Evolutionary conservation across 202 grass and related monocot species (phyloP).

Genomic region (Musa balbisiana): DNA sequence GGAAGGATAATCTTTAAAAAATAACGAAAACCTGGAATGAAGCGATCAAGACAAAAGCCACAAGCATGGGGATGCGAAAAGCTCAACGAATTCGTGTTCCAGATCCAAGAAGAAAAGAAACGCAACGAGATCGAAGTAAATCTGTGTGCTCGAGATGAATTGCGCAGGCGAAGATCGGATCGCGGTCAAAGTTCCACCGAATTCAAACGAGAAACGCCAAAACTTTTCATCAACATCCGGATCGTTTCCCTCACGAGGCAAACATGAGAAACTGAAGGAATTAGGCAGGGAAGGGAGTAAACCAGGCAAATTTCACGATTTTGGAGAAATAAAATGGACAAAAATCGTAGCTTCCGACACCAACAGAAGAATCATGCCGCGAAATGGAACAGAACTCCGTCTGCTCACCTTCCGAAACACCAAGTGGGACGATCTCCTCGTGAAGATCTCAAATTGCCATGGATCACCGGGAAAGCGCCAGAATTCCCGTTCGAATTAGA

Average conservation of each 20-base stretch:
- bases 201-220: background rate
- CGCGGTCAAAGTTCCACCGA: background rate
- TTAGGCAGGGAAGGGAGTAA: too few species aligned
- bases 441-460: too few species aligned
- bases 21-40: constrained; percentile 40
- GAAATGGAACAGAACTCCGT: too few species aligned
- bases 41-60: constrained; percentile 56
- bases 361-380: too few species aligned
- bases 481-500: too few species aligned
- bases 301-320: too few species aligned
- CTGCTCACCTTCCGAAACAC: too few species aligned
- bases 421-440: too few species aligned
- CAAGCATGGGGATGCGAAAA: constrained; percentile 78
- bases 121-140: background rate
- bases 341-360: too few species aligned
- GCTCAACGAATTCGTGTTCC: constrained; percentile 53
- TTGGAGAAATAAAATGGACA: too few species aligned
- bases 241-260: background rate
- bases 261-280: background rate
- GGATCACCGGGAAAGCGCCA: too few species aligned
- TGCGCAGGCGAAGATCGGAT: background rate
- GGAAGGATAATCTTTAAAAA: background rate
- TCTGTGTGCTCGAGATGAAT: background rate
- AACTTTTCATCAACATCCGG: background rate
- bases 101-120: constrained; percentile 48